Conservation (phyloP, 2,329 filamentous ascomycete species). For the Cyanodermella asteris region DNA sequence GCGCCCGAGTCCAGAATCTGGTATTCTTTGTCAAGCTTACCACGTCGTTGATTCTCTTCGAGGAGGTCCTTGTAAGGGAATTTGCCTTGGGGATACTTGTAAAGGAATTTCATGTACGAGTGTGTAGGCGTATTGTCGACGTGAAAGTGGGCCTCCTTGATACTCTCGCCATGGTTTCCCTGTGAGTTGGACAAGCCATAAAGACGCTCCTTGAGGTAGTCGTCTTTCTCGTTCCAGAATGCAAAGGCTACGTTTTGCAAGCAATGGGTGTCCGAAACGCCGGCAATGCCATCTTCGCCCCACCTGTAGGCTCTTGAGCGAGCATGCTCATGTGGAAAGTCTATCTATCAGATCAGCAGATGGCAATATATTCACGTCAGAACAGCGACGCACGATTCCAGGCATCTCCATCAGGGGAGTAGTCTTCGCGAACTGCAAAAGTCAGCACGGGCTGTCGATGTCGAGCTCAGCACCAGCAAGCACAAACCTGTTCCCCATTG, state of each 20-base stretch:
- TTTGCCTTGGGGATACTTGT: constrained; percentile 82
- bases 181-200: constrained; percentile 92
- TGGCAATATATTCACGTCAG: constrained; percentile 2
- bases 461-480: constrained; percentile 3
- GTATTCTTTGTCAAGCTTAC: constrained; percentile 64
- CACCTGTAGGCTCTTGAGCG: constrained; percentile 75
- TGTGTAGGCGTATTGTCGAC: constrained; percentile 71
- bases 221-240: constrained; percentile 95
- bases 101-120: constrained; percentile 93
- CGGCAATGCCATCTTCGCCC: constrained; percentile 93
- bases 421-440: constrained; percentile 64
- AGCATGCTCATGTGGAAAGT: constrained; percentile 86
- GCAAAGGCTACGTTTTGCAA: constrained; percentile 82
- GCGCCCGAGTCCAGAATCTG: constrained; percentile 75
- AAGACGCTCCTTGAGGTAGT: constrained; percentile 82
- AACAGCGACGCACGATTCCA: constrained; percentile 58
- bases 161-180: constrained; percentile 88
- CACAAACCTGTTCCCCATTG: constrained; percentile 78
- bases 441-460: constrained; percentile 8
- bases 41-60: constrained; percentile 58
- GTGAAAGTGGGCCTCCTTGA: constrained; percentile 95
- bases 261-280: constrained; percentile 83
- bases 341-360: constrained; percentile 22
- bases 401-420: constrained; percentile 67
- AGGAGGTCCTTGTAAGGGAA: constrained; percentile 85